Evolutionary conservation across 257 asterid species (phyloP), one percentile per base, ranked within the genome.

Genomic region (Forsythia viridissima): DNA sequence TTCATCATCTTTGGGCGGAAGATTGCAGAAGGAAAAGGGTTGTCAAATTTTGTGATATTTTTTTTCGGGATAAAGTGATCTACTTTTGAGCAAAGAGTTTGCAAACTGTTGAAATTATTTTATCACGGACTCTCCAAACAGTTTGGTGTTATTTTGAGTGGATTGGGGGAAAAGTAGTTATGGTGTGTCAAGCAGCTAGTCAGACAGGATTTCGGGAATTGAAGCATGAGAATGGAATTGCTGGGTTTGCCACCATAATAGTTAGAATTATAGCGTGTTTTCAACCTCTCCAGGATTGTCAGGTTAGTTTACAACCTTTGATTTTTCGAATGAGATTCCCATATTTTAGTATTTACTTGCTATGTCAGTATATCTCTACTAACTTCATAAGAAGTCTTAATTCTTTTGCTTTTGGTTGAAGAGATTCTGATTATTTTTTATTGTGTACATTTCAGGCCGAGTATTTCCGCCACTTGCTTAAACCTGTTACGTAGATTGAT

Each of bases 111-210:
- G 78, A 76, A 30, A 46, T 74, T 51, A 13, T 44, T 63, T 69
- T 24, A 24, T 42, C 42, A 57, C 41, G 10, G 77, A 48, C 38
- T 3, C 18, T 74, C 51, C 40, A 52, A 69, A 59, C 13, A 39
- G 48, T 73, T 71, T 63, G 78, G 89, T 80, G 83, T 74, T 81
- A 52, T 39, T 76, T 88, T 77, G 88, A 81, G 90, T 80, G 24
- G 86, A 81, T 76, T 73, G 88, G 84, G 94, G 92, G 80, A 75
- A 39, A 74, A 87, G 97, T 91, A 94, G 98, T 94, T 91, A 95
- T 95, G 99, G 99, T 95, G 80, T 73, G 97, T 92, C 99, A 95
- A 92, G 97, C 98, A 87, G 99, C 99, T 68, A 82, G 97, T 75
- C 94, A 95, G 87, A 95, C 99, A 89, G 91, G 88, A 95, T 95